phyloP scores from a whole-genome alignment of 164 flowering plant species.

The Magnolia officinalis region DNA sequence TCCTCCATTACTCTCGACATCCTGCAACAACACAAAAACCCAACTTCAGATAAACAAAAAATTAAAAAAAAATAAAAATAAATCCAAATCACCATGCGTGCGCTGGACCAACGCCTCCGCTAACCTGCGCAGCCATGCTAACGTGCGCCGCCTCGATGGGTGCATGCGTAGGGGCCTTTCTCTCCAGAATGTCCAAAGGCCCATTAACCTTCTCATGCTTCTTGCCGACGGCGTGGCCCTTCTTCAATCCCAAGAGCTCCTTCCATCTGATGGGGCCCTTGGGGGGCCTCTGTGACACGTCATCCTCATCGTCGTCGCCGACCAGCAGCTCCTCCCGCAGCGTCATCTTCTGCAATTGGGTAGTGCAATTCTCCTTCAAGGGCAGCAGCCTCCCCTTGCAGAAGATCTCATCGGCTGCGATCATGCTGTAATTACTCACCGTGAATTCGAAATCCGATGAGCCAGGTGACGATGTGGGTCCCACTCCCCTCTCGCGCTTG shows the following conservation, averaged over 20 bases:
- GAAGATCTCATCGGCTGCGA: conserved; percentile 70
- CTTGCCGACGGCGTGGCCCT: conserved; percentile 23
- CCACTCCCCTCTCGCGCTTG: conserved; percentile 34
- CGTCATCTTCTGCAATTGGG: conserved; percentile 37
- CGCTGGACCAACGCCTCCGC: neutral
- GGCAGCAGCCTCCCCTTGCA: conserved; percentile 65
- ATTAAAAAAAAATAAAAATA: neutral
- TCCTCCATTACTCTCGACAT: neutral
- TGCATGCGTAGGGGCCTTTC: neutral
- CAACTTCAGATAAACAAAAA: neutral
- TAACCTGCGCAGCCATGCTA: neutral
- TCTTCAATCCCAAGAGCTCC: conserved; percentile 50
- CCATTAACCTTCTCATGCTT: conserved; percentile 29
- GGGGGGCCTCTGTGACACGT: conserved; percentile 24
- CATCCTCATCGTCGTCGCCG: conserved; percentile 31
- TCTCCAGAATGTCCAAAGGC: conserved; percentile 21
- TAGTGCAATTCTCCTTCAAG: conserved; percentile 35
- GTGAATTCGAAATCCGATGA: conserved; percentile 75
- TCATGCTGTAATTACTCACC: conserved; percentile 41
- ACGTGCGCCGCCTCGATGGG: conserved; percentile 1
- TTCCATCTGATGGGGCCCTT: conserved; percentile 56
- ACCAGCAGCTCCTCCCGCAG: conserved; percentile 58
- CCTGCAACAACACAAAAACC: too few species aligned
- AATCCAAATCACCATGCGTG: neutral
- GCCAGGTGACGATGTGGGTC: conserved; percentile 42